Conservation (phyloP, 495 filamentous ascomycete species). For the Bathelium albidoporum region DNA sequence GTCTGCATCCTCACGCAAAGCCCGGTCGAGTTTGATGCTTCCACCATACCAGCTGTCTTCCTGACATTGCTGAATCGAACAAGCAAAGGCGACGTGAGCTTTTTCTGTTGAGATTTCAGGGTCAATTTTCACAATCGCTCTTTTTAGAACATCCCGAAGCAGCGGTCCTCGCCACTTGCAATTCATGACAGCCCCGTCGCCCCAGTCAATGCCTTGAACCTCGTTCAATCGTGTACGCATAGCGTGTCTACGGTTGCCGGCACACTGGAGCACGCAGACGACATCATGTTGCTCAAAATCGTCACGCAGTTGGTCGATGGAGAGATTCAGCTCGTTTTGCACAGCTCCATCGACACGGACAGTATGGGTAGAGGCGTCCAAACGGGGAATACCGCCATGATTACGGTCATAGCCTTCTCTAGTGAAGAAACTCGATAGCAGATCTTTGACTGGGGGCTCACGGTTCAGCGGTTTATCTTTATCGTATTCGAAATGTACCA, state of each 20-base stretch:
- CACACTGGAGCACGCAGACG: conserved; percentile 49
- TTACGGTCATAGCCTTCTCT: conserved; percentile 40
- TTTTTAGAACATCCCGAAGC: conserved; percentile 42
- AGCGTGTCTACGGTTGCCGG: conserved; percentile 53
- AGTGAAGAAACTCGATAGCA: conserved; percentile 33
- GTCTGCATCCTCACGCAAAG: conserved; percentile 37
- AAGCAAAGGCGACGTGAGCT: conserved; percentile 46
- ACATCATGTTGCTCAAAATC: conserved; percentile 45
- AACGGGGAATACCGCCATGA: conserved; percentile 36
- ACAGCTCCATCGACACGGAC: conserved; percentile 38
- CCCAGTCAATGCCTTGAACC: conserved; percentile 54
- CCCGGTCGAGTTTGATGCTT: conserved; percentile 40
- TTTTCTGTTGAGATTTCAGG: conserved; percentile 11
- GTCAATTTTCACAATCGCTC: conserved; percentile 27
- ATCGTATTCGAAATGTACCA: neutral
- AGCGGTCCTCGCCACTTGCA: conserved; percentile 48
- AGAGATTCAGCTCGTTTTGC: conserved; percentile 25
- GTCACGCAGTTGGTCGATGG: conserved; percentile 31
- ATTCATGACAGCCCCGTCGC: conserved; percentile 54
- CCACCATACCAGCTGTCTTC: conserved; percentile 48
- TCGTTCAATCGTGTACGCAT: conserved; percentile 54
- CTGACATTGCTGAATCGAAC: conserved; percentile 39
- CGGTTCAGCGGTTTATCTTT: conserved; percentile 18
- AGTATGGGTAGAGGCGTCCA: conserved; percentile 33
- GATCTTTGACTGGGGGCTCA: conserved; percentile 17